Base-by-base conservation (phyloP, 2,329 filamentous ascomycete species). In the Penicillium digitatum region DNA sequence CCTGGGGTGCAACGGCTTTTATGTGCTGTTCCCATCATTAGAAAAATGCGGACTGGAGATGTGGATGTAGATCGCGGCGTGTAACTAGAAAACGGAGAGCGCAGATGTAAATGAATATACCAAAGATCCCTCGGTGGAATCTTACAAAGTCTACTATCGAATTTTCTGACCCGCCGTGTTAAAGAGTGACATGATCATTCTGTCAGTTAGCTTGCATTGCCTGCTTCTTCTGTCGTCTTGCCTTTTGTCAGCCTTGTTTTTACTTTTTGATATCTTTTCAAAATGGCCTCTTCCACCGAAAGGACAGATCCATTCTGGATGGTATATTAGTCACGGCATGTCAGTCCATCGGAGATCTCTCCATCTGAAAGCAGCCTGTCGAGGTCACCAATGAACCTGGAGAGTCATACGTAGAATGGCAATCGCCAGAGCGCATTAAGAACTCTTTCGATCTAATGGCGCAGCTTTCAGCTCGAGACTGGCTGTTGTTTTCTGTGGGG, bases 401-500 rank as follows among this genome's bases (percentile, higher is more conserved):
- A 55, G 86, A 90, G 70, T 80, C 82, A 16, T 77, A 76, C 46
- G 82, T 82, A 29, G 87, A 89, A 72, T 90, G 87, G 87, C 82
- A 85, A 59, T 70, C 78, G 20, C 87, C 87, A 0, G 81, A 84
- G 42, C 84, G 81, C 14, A 79, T 90, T 52, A 77, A 80, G 46
- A 87, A 93, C 69, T 89, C 89, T 37, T 76, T 93, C 73, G 83
- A 79, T 35, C 78, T 93, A 29, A 77, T 90, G 58, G 79, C 78
- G 27, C 80, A 86, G 72, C 79, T 94, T 16, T 81, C 79, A 3
- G 76, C 77, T 24, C 82, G 79, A 57, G 85, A 88, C 68, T 93
- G 89, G 88, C 67, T 88, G 16, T 91, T 89, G 76, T 86, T 93
- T 74, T 60, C 88, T 38, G 86, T 90, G 11, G 89, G 88, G 3